Base-by-base conservation (phyloP, 2,329 filamentous ascomycete genomes). In the Orbilia quercus region DNA sequence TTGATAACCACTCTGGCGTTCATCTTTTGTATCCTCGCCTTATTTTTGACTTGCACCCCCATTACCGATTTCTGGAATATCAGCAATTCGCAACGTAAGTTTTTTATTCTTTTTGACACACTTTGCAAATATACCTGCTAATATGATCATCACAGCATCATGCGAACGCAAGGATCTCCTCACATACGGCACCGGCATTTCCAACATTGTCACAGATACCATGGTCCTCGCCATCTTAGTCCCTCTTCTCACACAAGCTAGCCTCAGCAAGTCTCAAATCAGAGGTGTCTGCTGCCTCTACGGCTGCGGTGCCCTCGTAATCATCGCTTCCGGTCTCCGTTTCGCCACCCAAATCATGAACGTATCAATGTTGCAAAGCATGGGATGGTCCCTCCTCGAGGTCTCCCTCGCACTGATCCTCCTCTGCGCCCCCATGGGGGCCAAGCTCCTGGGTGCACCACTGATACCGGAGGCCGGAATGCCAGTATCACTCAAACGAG, bases 21-120 rank as follows among this genome's bases (percentile, higher is more conserved):
- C 70, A 75, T 78, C 11, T 36, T 77, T 7, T 78, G 79, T 25
- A 77, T 79, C 3, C 62, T 79, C 22, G 76, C 78, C 22, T 78
- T 80, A 48, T 78, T 80, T 28, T 75, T 79, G 31, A 79, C 78
- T 48, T 80, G 79, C 55, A 73, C 78, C 9, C 79, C 78, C 14
- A 76, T 80, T 16, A 77, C 54, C 11, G 76, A 73, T 47, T 78
- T 76, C 55, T 78, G 77, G 76, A 75, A 64, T 28, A 50, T 78
- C 36, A 66, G 42, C 12, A 75, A 73, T 22, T 45, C 67, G 45
- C 64, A 75, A 45, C 47, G 76, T 77, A 73, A 51, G 76, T 40
- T 22, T 44, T 51, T 7, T 28, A 18, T 42, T 36, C 14, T 25
- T 14, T 47, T 59, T 11, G 11, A 51, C 23, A 50, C 18, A 11